phyloP scores from a whole-genome alignment of 2,329 filamentous ascomycete genomes.

The Cadophora gregata region DNA sequence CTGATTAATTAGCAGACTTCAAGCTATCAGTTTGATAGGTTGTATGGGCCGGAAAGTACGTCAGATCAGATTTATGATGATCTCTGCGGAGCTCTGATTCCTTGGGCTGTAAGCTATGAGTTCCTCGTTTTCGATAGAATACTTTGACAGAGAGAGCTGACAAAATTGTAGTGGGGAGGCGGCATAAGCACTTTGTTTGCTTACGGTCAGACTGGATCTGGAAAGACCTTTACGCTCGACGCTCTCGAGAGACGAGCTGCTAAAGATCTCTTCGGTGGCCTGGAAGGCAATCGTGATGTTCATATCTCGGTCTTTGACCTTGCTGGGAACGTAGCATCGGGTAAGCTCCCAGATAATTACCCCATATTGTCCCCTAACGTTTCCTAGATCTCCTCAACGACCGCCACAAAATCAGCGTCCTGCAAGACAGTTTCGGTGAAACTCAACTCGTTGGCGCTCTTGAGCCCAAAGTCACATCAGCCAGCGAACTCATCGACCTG shows the following conservation, averaged over 20 bases:
- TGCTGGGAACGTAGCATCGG: constrained; percentile 76
- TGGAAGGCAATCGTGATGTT: constrained; percentile 80
- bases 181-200: constrained; percentile 56
- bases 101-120: constrained; percentile 4
- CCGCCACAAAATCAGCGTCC: constrained; percentile 50
- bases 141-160: neutral
- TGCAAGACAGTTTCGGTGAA: constrained; percentile 53
- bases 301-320: constrained; percentile 91
- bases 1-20: neutral
- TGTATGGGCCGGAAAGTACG: constrained; percentile 23
- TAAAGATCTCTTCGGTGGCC: constrained; percentile 76
- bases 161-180: constrained; percentile 45
- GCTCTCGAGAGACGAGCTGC: constrained; percentile 50
- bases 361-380: neutral
- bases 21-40: constrained; percentile 15
- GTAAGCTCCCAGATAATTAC: neutral
- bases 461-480: constrained; percentile 46
- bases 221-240: constrained; percentile 54
- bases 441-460: constrained; percentile 52
- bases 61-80: constrained; percentile 32
- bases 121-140: neutral
- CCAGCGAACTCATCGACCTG: constrained; percentile 74
- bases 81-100: constrained; percentile 22
- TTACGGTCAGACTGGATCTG: constrained; percentile 57
- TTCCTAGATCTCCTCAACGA: constrained; percentile 48